phyloP scores from a whole-genome alignment of 2,329 filamentous ascomycete species.

The Colletotrichum endophyticum region DNA sequence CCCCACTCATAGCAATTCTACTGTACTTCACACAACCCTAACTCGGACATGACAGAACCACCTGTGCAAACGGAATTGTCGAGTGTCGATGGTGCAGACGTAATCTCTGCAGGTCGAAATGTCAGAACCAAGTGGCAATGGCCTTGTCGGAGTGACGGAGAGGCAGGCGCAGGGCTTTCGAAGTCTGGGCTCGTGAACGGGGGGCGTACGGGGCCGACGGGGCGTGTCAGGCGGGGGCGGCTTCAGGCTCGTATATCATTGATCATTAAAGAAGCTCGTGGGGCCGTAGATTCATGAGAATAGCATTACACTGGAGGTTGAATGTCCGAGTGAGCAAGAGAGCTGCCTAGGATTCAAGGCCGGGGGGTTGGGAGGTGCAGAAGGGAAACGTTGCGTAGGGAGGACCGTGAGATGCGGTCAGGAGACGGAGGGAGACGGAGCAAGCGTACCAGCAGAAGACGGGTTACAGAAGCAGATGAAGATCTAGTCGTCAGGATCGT shows the following conservation, averaged over 20 bases:
- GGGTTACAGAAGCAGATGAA: background rate
- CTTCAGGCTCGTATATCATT: slow-evolving; percentile 22
- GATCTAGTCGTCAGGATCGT: background rate
- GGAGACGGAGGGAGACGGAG: background rate
- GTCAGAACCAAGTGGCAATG: background rate
- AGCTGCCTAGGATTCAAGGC: background rate
- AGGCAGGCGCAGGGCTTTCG: background rate
- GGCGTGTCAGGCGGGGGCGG: slow-evolving; percentile 1
- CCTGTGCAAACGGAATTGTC: slow-evolving; percentile 1
- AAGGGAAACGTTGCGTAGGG: background rate
- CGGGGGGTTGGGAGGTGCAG: slow-evolving; percentile 7
- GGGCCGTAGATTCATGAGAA: background rate
- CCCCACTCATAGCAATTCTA: slow-evolving; percentile 66
- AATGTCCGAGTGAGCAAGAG: background rate
- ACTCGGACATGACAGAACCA: slow-evolving; percentile 22
- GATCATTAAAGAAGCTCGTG: slow-evolving; percentile 22
- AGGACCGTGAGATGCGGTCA: slow-evolving; percentile 6
- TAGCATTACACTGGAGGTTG: background rate
- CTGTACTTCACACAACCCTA: slow-evolving; percentile 22
- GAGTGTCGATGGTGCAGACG: background rate
- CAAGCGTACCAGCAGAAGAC: background rate
- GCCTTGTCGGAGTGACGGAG: background rate
- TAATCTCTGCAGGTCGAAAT: background rate
- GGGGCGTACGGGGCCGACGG: background rate
- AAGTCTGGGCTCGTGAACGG: slow-evolving; percentile 5